phyloP scores from a whole-genome alignment of 1,139 yeast species.

The Magnusiomyces starmeri region DNA sequence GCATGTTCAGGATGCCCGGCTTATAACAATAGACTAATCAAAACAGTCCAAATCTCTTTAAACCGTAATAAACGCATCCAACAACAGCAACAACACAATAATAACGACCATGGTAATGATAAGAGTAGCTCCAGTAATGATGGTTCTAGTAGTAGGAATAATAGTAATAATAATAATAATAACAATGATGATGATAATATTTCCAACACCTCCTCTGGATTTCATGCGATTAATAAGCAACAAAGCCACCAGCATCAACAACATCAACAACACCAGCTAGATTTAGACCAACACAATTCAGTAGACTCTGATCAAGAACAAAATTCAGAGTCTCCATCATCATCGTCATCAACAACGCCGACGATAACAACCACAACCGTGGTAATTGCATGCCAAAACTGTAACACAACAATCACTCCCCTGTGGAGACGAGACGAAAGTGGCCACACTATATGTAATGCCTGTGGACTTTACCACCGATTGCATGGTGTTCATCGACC shows the following conservation, averaged over 20 bases:
- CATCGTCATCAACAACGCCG: not conserved
- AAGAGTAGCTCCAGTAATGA: too few relatives aligned
- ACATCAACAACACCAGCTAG: not conserved
- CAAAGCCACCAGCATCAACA: not conserved
- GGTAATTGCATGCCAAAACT: slow-evolving; percentile 72
- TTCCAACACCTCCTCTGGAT: not conserved
- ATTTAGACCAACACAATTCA: slow-evolving; percentile 31
- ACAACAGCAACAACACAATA: too few relatives aligned
- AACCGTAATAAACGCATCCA: too few relatives aligned
- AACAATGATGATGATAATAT: not conserved
- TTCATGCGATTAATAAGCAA: too few relatives aligned
- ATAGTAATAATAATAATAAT: not conserved
- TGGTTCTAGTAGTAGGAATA: too few relatives aligned
- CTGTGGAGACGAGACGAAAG: slow-evolving; percentile 78
- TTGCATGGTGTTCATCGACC: slow-evolving; percentile 79
- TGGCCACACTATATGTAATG: slow-evolving; percentile 81
- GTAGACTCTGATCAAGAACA: not conserved
- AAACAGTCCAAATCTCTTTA: slow-evolving; percentile 20
- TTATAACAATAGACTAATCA: slow-evolving; percentile 54
- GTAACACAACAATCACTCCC: slow-evolving; percentile 80
- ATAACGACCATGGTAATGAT: not conserved
- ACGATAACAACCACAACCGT: slow-evolving; percentile 30
- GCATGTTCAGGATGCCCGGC: slow-evolving; percentile 85
- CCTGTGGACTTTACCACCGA: slow-evolving; percentile 75
- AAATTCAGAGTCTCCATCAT: not conserved